A percentile compares a stretch with the other conserved stretches of the same genome.
Conservation (phyloP, 148 eudicot species). For the Heliamphora exappendiculata region DNA sequence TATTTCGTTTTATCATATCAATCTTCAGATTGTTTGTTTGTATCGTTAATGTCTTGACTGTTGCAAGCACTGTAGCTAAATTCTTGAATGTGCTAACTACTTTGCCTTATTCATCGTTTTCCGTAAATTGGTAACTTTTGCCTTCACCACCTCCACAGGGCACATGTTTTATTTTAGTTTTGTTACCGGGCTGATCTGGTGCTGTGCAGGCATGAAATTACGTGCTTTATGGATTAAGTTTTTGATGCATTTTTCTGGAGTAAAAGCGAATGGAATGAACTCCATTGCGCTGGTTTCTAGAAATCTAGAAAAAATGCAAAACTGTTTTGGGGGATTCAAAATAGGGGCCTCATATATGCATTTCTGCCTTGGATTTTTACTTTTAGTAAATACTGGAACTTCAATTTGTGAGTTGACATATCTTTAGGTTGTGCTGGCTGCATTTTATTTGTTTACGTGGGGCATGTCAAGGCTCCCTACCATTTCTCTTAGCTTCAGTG, state of each 20-base stretch:
- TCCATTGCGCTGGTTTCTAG: neutral
- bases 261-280: neutral
- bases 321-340: neutral
- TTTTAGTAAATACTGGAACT: too few species aligned
- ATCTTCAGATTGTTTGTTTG: conserved; percentile 1
- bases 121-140: too few species aligned
- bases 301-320: neutral
- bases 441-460: neutral
- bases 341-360: neutral
- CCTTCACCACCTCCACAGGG: too few species aligned
- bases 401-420: too few species aligned
- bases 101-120: too few species aligned
- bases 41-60: neutral
- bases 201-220: neutral
- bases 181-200: too few species aligned
- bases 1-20: neutral
- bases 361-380: too few species aligned
- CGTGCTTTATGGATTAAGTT: neutral
- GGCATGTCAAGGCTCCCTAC: neutral
- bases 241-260: neutral
- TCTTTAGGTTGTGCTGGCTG: neutral
- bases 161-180: neutral
- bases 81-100: neutral
- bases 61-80: neutral
- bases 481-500: neutral